These are phyloP conservation scores for Ogataea zsoltii DNA, from an alignment of 805 yeast genomes.

Conservation along the genomic window DNA sequence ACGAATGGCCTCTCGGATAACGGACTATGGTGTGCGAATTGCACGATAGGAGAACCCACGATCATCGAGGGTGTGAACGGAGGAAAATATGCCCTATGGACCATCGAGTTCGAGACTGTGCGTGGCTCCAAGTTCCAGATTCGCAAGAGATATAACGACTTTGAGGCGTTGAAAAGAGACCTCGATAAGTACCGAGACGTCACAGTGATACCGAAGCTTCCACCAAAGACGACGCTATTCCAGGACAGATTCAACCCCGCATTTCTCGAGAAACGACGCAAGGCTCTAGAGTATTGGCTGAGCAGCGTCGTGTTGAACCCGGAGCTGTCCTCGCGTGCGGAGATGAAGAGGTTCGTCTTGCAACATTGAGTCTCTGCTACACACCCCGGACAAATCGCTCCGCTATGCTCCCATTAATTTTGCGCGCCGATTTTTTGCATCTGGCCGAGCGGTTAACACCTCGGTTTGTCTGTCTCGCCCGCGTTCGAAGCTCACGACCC, in stretches of 20 bases:
- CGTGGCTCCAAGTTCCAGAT: conserved; percentile 43
- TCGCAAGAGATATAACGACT: conserved; percentile 66
- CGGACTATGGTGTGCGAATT: conserved; percentile 31
- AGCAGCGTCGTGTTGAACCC: conserved; percentile 56
- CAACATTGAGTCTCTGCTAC: neutral
- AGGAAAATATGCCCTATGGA: conserved; percentile 34
- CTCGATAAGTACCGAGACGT: conserved; percentile 41
- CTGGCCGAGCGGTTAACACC: neutral
- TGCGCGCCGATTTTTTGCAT: neutral
- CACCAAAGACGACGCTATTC: conserved; percentile 44
- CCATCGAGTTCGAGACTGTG: conserved; percentile 27
- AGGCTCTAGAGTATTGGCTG: conserved; percentile 61
- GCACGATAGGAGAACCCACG: conserved; percentile 35
- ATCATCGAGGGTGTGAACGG: conserved; percentile 29
- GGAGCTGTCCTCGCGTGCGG: conserved; percentile 37
- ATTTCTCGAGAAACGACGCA: conserved; percentile 56
- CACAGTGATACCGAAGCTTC: conserved; percentile 47
- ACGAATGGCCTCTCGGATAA: conserved; percentile 7
- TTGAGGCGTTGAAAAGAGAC: conserved; percentile 46
- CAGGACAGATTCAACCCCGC: conserved; percentile 28
- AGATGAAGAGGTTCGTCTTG: conserved; percentile 42
- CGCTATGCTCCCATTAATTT: too few species aligned
- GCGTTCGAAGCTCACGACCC: too few species aligned
- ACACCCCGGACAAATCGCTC: neutral
- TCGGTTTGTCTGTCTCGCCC: too few species aligned